Evolutionary conservation across 352 stramenopile species (phyloP), one percentile per base, ranked within the genome.

Genomic region (Pythium rishiriense): DNA sequence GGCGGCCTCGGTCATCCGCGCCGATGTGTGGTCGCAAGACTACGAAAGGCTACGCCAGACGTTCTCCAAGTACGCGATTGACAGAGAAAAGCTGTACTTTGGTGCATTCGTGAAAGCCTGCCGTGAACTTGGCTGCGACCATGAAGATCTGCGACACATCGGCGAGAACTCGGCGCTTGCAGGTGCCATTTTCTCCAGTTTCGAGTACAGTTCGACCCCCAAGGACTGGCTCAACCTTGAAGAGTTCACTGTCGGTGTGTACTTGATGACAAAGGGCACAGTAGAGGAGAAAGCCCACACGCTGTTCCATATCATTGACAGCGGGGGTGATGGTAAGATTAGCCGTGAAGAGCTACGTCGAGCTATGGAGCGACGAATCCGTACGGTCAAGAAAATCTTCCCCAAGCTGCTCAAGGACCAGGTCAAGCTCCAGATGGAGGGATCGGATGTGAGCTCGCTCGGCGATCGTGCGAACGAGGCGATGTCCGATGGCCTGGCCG

Each of bases 161-260:
- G 78, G 67, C 22, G 74, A 87, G 39, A 91, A 79, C 68, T 75
- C 77, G 28, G 78, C 80, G 4, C 70, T 94, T 22, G 79, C 85
- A 0, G 80, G 80, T 14, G 83, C 83, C 1, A 79, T 94, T 25
- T 92, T 94, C 74, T 87, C 81, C 25, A 88, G 79, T 48, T 88
- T 92, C 58, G 78, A 86, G 39, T 84, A 74, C 15, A 83, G 76
- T 39, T 58, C 71, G 5, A 72, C 67, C 8, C 58, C 66, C 0
- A 88, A 85, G 25, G 81, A 91, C 52, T 91, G 78, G 79, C 70
- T 94, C 14, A 77, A 77, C 26, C 58, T 92, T 33, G 83, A 92
- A 58, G 85, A 94, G 54, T 94, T 94, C 51, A 80, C 88, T 17
- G 78, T 92, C 45, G 85, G 85, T 7, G 79, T 92, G 26, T 91